These are phyloP conservation scores for Pichia sp. DNA, from an alignment of 1,139 yeast species.

Conservation along the genomic window DNA sequence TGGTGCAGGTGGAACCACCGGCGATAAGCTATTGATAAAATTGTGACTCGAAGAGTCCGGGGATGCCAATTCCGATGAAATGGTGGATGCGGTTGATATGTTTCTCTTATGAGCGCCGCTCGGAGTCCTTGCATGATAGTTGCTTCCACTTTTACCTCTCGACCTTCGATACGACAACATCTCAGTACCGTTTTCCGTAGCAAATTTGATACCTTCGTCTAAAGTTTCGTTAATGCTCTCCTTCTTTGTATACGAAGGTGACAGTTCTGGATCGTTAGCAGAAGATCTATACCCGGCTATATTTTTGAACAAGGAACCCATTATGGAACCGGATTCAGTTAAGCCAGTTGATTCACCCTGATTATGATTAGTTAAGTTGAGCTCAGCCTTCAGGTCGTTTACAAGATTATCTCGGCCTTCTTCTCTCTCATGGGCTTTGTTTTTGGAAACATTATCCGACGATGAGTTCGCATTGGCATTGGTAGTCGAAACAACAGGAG, in stretches of 20 bases:
- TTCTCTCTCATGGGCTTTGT: neutral
- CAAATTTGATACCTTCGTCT: constrained; percentile 9
- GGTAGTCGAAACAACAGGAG: constrained; percentile 6
- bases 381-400: neutral
- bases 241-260: neutral
- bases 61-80: constrained; percentile 2
- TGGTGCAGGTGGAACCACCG: constrained; percentile 12
- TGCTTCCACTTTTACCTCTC: constrained; percentile 7
- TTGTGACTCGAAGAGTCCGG: constrained; percentile 11
- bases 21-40: constrained; percentile 13
- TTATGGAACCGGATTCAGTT: neutral
- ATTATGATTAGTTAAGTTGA: neutral
- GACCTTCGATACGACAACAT: constrained; percentile 41
- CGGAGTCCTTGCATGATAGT: neutral
- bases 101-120: constrained; percentile 6
- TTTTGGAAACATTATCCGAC: neutral
- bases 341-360: neutral
- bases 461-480: constrained; percentile 6
- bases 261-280: neutral
- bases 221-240: neutral
- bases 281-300: neutral
- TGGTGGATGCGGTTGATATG: constrained; percentile 10
- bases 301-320: neutral
- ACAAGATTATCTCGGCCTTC: neutral
- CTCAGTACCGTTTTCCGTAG: constrained; percentile 24